Percentiles rank a stretch among this genome's conserved stretches.
Evolutionary conservation across 176 grass and related monocot genomes (phyloP).

Genomic region (Ananas comosus): DNA sequence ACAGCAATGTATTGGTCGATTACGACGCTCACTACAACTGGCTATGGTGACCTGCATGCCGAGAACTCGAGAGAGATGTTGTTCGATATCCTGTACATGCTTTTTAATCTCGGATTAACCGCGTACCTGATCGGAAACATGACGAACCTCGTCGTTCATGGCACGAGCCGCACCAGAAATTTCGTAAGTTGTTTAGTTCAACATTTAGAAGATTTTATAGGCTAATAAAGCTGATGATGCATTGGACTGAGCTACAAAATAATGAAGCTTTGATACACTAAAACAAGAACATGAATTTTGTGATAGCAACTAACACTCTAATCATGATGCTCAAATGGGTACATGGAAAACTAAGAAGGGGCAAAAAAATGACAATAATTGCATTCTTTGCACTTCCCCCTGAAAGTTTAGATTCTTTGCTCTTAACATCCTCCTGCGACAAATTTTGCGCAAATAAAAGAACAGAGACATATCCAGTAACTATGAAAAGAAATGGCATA

Average conservation of each 20-base stretch:
- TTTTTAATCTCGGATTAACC: slow-evolving; percentile 21
- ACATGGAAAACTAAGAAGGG: no score
- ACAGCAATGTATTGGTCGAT: slow-evolving; percentile 25
- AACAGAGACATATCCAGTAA: no score
- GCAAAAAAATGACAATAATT: no score
- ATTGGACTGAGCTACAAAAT: not conserved
- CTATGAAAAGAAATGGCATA: no score
- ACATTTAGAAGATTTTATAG: not conserved
- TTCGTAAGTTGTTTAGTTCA: slow-evolving; percentile 12
- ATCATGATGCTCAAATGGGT: no score
- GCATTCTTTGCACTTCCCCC: no score
- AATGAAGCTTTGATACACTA: no score
- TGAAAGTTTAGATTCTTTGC: no score
- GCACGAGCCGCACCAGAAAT: slow-evolving; percentile 19
- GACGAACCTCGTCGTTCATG: slow-evolving; percentile 24
- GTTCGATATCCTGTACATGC: slow-evolving; percentile 23
- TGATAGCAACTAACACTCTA: no score
- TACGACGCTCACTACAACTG: slow-evolving; percentile 25
- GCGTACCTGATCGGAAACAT: slow-evolving; percentile 31
- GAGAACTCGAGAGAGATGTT: slow-evolving; percentile 26
- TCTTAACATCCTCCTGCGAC: no score
- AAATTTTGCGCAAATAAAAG: no score
- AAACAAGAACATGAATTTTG: no score
- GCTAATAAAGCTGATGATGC: not conserved
- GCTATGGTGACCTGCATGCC: slow-evolving; percentile 23